Evolutionary conservation across 1,139 yeast species (phyloP), one percentile per base, ranked within the genome.

Genomic region (Nakaseomyces nivariensis): DNA sequence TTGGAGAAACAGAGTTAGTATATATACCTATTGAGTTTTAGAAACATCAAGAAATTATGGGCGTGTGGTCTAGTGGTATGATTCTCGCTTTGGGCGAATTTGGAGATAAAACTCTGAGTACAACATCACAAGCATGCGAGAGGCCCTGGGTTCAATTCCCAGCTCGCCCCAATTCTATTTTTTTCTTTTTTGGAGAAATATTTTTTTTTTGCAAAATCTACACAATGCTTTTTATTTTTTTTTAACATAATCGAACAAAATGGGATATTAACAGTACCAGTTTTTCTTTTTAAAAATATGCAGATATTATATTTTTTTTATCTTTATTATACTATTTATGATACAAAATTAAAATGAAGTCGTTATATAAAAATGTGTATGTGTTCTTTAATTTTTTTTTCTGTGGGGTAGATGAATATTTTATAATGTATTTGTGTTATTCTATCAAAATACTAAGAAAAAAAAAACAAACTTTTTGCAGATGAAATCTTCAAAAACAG

Each of bases 61-160:
- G 49, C 49, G 49, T 47, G 49, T 47, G 49, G 49, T 47, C 49
- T 47, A 47, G 49, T 47, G 49, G 49, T 47, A 47, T 47, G 49
- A 47, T 47, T 47, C 49, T 47, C 49, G 49, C 49, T 47, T 47
- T 47, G 49, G 49, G 49, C 42, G 40, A 26, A 27, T 10, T 4
- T n/a, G 36, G 26, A 43, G 27, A 26, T 17, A 17, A 17, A 17
- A 47, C 33, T 29, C 32, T 10, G 41, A 33, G 49, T 26, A 27
- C n/a, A 37, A 26, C 27, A 25, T 25, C 46, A 43, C 46, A 47
- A 47, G 46, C 49, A 42, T 47, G 49, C 49, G 49, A 47, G 49
- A 47, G 49, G 49, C 49, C 49, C 49, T 57, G 62, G 62, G 62
- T 59, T 59, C 62, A 59, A 59, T 59, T 59, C 62, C 62, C 62